phyloP scores from a whole-genome alignment of 164 flowering plant genomes.

The Chimonanthus salicifolius region DNA sequence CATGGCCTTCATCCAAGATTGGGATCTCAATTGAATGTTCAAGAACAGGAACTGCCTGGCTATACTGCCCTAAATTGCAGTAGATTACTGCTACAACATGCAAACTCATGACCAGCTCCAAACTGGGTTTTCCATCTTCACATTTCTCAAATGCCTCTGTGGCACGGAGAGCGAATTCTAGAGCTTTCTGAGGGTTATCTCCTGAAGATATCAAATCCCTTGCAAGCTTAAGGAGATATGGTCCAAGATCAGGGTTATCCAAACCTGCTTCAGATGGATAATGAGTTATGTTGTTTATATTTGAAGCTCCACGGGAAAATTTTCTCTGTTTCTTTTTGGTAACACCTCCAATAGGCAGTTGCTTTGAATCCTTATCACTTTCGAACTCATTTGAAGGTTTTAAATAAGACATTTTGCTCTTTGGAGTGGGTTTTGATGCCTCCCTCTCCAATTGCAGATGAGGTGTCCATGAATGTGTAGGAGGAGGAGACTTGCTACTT shows the following conservation, averaged over 20 bases:
- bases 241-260: conserved; percentile 72
- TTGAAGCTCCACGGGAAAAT: conserved; percentile 26
- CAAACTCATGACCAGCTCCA: conserved; percentile 85
- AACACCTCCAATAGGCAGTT: conserved; percentile 23
- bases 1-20: conserved; percentile 59
- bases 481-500: conserved; percentile 34
- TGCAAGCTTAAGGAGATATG: conserved; percentile 81
- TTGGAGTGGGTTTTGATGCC: conserved; percentile 40
- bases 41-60: conserved; percentile 75
- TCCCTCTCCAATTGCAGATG: conserved; percentile 31
- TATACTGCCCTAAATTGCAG: conserved; percentile 72
- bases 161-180: conserved; percentile 72
- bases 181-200: conserved; percentile 66
- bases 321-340: conserved; percentile 40
- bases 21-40: conserved; percentile 81
- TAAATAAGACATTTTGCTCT: conserved; percentile 33
- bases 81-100: conserved; percentile 84
- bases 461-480: conserved; percentile 32
- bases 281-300: conserved; percentile 36
- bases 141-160: conserved; percentile 73
- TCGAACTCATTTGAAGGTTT: conserved; percentile 44
- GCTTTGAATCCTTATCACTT: conserved; percentile 29
- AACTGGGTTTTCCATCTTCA: conserved; percentile 64
- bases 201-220: conserved; percentile 77
- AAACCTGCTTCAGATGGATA: conserved; percentile 43